These are phyloP conservation scores for Exutisphaerella laricina DNA, from an alignment of 2,329 filamentous ascomycete species.

Conservation along the genomic window DNA sequence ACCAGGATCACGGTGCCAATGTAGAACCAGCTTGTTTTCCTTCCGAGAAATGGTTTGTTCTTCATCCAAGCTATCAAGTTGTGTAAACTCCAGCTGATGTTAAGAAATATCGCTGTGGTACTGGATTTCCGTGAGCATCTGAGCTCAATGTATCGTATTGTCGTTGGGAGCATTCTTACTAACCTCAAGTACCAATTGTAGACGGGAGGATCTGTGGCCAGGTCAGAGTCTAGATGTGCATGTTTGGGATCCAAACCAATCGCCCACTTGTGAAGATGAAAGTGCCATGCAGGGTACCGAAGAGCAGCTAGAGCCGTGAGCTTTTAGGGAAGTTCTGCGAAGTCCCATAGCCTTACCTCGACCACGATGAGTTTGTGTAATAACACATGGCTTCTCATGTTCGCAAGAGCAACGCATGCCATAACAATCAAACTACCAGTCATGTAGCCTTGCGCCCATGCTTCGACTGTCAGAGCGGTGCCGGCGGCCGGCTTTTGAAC, in stretches of 20 bases:
- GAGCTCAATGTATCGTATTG: no score
- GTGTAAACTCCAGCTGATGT: constrained; percentile 55
- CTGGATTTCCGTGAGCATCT: no score
- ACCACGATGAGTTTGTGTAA: constrained; percentile 49
- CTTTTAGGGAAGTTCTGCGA: no score
- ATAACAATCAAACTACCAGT: constrained; percentile 42
- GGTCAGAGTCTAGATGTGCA: constrained; percentile 9
- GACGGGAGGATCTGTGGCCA: constrained; percentile 38
- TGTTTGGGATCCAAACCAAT: constrained; percentile 5
- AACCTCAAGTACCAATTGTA: constrained; percentile 58
- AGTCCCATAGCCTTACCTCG: constrained; percentile 42
- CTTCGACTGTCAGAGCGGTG: constrained; percentile 26
- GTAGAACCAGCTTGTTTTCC: constrained; percentile 49
- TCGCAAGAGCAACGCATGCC: constrained; percentile 44
- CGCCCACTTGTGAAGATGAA: constrained; percentile 50
- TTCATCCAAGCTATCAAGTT: constrained; percentile 66
- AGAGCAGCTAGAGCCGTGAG: constrained; percentile 21
- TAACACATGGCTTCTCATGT: constrained; percentile 44
- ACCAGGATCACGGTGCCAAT: constrained; percentile 54
- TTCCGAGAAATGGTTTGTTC: constrained; percentile 50
- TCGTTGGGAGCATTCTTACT: no score
- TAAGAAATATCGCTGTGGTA: constrained; percentile 54
- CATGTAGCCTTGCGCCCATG: constrained; percentile 33
- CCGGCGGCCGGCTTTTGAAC: constrained; percentile 26
- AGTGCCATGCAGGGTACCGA: constrained; percentile 49